Base-by-base conservation (phyloP, 2,329 filamentous ascomycete genomes). In the Sphaceloma murrayae region DNA sequence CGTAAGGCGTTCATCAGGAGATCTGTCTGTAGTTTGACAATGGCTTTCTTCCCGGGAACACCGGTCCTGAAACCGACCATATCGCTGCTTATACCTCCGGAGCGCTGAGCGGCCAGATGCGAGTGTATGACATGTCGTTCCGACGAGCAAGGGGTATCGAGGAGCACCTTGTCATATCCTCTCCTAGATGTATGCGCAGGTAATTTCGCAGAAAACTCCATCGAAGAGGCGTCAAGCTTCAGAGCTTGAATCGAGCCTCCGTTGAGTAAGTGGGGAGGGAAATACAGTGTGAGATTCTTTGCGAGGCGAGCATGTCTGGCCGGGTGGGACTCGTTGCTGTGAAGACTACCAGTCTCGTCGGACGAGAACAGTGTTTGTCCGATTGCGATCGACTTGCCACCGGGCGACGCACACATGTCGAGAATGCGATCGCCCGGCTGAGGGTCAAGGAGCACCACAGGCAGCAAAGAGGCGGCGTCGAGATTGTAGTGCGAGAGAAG, bases 131-230 rank as follows among this genome's bases (percentile, higher is more conserved):
- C 56, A 39, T 67, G 62, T 10, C 64, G 54, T 48, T 66, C 62
- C 22, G 60, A 62, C 3, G 62, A 66, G 47, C 64, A 66, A 10
- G 64, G 63, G 3, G 63, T 63, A 45, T 67, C 64, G 4, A 66
- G 54, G 2, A 67, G 54, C 0, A 66, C 61, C 39, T 61, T 63
- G 45, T 67, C 64, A 48, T 64, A 67, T 6, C 58, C 57, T 2
- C 56, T 57, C 1, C 53, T 49, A 0, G 56, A 55, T 1, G 60
- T 50, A 18, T 52, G 51, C 11, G 47, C 50, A 11, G 48, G 50
- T n/a, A 49, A 51, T 29, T 52, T 47, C 2, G 49, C 33, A 13
- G 48, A 48, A 2, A 51, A 48, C 2, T 30, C 36, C 9, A 9
- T 7, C 4, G 5, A 8, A 3, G 36, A 11, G 2, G 45, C 53